Evolutionary conservation across 2,329 filamentous ascomycete genomes (phyloP).

Genomic region (Pochonia chlamydosporia): DNA sequence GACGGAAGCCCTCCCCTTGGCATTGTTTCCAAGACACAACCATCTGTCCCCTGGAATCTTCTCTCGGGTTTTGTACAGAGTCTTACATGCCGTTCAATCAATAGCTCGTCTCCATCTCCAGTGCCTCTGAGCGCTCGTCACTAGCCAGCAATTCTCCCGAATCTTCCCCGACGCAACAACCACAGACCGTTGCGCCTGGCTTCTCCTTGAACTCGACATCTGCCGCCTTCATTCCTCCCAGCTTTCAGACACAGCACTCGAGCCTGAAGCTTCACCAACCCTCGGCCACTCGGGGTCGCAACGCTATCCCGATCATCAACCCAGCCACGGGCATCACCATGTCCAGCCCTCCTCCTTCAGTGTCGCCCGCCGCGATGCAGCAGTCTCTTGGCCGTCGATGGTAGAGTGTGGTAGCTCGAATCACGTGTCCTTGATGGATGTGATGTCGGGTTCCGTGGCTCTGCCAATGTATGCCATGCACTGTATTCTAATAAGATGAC

Average conservation of each 20-base stretch:
- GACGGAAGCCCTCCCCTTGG: not conserved
- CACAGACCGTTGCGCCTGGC: slow-evolving; percentile 69
- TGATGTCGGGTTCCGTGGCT: slow-evolving; percentile 24
- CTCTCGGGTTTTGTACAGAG: not conserved
- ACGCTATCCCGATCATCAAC: slow-evolving; percentile 97
- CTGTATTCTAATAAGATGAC: slow-evolving; percentile 27
- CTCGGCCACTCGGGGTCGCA: slow-evolving; percentile 80
- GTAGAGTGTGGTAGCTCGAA: slow-evolving; percentile 31
- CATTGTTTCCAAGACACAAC: slow-evolving; percentile 3
- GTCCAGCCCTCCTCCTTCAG: slow-evolving; percentile 76
- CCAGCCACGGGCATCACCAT: slow-evolving; percentile 83
- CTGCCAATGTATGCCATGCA: slow-evolving; percentile 30
- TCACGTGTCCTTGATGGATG: slow-evolving; percentile 27
- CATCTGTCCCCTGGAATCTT: slow-evolving; percentile 6
- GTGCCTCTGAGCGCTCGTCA: slow-evolving; percentile 88
- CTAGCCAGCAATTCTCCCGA: slow-evolving; percentile 91
- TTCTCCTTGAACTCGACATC: slow-evolving; percentile 68
- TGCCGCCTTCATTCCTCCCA: slow-evolving; percentile 58
- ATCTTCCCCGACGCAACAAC: slow-evolving; percentile 84
- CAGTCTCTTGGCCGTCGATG: slow-evolving; percentile 47
- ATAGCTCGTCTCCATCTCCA: slow-evolving; percentile 87
- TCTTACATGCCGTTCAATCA: slow-evolving; percentile 28
- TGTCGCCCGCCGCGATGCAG: slow-evolving; percentile 58
- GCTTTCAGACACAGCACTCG: slow-evolving; percentile 59
- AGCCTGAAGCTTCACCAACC: slow-evolving; percentile 86